Conservation (phyloP, 768 basidiomycete species). For the Lyophyllum atratum region DNA sequence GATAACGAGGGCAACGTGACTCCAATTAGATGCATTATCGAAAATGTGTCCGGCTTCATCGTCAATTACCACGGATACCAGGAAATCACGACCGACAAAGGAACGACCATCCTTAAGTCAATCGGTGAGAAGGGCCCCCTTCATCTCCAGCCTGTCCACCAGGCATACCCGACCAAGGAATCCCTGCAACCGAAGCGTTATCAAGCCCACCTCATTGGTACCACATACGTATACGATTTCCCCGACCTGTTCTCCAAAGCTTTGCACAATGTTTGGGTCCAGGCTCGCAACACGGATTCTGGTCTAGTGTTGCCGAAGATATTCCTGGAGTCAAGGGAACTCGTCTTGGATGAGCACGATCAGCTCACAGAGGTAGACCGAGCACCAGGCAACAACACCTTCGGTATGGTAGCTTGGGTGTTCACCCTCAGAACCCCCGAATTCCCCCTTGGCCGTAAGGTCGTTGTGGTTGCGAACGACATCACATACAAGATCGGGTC, state of each 20-base stretch:
- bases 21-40: constrained; percentile 96
- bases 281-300: constrained; percentile 63
- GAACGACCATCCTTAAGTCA: constrained; percentile 93
- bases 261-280: constrained; percentile 88
- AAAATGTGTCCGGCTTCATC: constrained; percentile 98
- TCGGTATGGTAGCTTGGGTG: constrained; percentile 98
- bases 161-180: constrained; percentile 95
- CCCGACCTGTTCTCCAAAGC: constrained; percentile 99
- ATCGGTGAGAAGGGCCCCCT: constrained; percentile 97
- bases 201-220: constrained; percentile 97
- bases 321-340: constrained; percentile 82
- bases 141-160: constrained; percentile 93
- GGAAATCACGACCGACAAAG: constrained; percentile 95
- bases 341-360: constrained; percentile 93
- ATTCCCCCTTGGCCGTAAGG: constrained; percentile 83
- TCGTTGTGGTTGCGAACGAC: constrained; percentile 94
- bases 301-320: constrained; percentile 74
- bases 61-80: constrained; percentile 99
- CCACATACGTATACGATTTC: constrained; percentile 99
- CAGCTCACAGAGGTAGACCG: constrained; percentile 88
- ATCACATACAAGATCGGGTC: constrained; percentile 99
- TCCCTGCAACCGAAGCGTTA: constrained; percentile 98
- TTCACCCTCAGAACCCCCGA: constrained; percentile 93
- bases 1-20: constrained; percentile 94
- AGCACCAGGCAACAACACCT: constrained; percentile 90